phyloP scores from a whole-genome alignment of 2,329 filamentous ascomycete species.

The Aspergillus sp. region DNA sequence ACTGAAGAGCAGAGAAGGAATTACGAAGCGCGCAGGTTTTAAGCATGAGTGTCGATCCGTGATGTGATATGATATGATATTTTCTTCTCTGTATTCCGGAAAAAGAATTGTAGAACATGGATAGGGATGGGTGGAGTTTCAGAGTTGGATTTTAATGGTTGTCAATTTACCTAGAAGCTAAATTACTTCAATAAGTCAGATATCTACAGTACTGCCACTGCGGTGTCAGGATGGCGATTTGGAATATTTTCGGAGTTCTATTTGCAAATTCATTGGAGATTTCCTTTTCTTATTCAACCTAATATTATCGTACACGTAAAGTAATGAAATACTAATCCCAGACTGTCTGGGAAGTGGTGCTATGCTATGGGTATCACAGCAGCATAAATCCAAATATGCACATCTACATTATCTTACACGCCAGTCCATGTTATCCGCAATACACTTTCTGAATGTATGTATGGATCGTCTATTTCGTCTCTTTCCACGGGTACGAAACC shows the following conservation, averaged over 20 bases:
- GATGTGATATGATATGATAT: constrained; percentile 1
- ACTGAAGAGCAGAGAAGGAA: not conserved
- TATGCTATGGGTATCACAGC: constrained; percentile 1
- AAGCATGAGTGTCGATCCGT: not conserved
- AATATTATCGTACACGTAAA: not conserved
- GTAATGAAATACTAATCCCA: not conserved
- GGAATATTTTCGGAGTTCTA: not conserved
- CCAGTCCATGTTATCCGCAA: not conserved
- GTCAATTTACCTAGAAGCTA: not conserved
- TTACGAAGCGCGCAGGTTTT: not conserved
- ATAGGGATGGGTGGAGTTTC: not conserved
- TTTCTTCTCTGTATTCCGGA: not conserved
- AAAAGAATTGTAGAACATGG: not conserved
- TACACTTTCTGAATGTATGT: not conserved
- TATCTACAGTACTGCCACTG: not conserved
- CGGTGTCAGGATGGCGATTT: not conserved
- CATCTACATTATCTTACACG: not conserved
- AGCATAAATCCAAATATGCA: not conserved
- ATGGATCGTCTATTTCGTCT: constrained; percentile 31
- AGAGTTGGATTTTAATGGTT: not conserved
- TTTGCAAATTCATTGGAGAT: not conserved
- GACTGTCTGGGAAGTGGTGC: not conserved
- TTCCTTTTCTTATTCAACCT: not conserved
- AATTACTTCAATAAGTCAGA: not conserved
- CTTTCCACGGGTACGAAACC: constrained; percentile 64